Percentiles rank a stretch among this genome's conserved stretches.
These are phyloP conservation scores for Vigna reflexopilosa DNA, from an alignment of 306 rosid species.

Conservation along the genomic window DNA sequence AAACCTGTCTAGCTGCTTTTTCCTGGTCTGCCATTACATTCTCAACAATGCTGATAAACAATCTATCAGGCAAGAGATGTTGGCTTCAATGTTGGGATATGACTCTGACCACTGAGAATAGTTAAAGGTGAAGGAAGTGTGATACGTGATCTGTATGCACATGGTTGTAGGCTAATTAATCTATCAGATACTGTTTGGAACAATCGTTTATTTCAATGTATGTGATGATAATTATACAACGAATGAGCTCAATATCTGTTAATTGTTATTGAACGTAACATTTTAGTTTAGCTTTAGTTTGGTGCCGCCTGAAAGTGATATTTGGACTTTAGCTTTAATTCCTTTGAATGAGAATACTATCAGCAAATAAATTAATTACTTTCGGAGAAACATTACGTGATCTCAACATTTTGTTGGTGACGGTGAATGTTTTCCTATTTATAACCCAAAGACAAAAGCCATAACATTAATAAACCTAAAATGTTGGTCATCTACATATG, in stretches of 20 bases:
- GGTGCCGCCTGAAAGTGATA: neutral
- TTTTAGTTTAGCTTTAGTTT: neutral
- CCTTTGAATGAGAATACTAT: neutral
- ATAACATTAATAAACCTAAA: neutral
- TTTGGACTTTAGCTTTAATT: neutral
- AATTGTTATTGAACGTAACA: constrained; percentile 22
- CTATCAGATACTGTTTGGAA: neutral
- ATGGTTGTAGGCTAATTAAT: constrained; percentile 11
- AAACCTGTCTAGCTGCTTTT: constrained; percentile 8
- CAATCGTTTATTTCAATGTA: neutral
- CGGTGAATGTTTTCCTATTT: neutral
- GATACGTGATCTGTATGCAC: neutral
- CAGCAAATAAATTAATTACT: neutral
- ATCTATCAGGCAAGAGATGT: constrained; percentile 6
- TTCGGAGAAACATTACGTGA: neutral
- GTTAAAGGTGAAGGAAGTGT: constrained; percentile 19
- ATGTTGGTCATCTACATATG: neutral
- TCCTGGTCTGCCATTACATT: constrained; percentile 1
- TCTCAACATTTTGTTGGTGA: neutral
- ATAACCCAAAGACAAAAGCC: neutral
- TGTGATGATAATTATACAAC: neutral
- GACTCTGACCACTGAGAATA: neutral
- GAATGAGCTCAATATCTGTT: neutral
- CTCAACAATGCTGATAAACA: neutral
- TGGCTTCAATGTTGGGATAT: constrained; percentile 26